phyloP scores from a whole-genome alignment of 2,329 filamentous ascomycete species.

The Sporothrix humicola region DNA sequence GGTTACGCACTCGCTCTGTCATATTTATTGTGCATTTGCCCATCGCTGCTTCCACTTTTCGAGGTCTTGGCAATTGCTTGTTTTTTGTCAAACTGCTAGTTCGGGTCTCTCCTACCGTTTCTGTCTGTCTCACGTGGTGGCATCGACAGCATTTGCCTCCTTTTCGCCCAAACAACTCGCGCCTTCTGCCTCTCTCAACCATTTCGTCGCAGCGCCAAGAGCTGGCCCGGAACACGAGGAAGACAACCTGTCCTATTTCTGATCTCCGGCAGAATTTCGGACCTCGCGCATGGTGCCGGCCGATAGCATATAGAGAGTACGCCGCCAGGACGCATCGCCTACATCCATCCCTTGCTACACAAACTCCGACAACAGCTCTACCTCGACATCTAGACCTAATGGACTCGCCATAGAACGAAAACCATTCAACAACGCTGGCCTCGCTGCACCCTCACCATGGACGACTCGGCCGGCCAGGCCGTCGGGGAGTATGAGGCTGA shows the following conservation, averaged over 20 bases:
- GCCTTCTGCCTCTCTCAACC: background rate
- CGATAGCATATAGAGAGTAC: background rate
- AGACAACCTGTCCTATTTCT: background rate
- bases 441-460: background rate
- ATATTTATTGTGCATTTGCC: slow-evolving; percentile 12
- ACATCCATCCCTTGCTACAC: background rate
- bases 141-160: background rate
- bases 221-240: background rate
- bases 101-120: slow-evolving; percentile 2
- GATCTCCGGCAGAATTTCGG: background rate
- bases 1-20: background rate
- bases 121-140: slow-evolving; percentile 15
- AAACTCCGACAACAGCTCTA: background rate
- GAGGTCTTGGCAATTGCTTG: slow-evolving; percentile 25
- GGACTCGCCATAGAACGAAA: background rate
- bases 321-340: background rate
- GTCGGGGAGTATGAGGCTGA: slow-evolving; percentile 6
- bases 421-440: background rate
- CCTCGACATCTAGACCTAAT: background rate
- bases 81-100: background rate
- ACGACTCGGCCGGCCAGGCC: slow-evolving; percentile 22
- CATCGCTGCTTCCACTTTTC: slow-evolving; percentile 5
- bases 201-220: background rate
- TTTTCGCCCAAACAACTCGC: background rate
- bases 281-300: background rate